Evolutionary conservation across 1,284 basidiomycete species (phyloP), one percentile per base, ranked within the genome.

Genomic region (Cyathus olla): DNA sequence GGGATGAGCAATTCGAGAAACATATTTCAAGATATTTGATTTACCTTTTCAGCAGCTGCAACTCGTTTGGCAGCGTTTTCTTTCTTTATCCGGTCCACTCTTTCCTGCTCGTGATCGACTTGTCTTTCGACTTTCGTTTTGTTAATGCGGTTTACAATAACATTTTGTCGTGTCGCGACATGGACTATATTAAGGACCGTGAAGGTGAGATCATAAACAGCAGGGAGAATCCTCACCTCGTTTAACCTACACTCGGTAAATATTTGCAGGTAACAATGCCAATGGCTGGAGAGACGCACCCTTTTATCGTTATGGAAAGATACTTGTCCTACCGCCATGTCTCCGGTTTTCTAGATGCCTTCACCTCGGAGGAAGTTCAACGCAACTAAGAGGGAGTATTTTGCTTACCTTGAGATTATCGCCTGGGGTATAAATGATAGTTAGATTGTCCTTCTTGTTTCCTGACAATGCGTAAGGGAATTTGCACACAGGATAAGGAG

Each of bases 321-420:
- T 0, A 99, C 98, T 70, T 97, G 92, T 0, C 98, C 97, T 2
- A 97, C 91, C 0, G 95, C 95, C 95, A 97, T 97, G 73, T 97
- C 95, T 1, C 96, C 96, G 9, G 94, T 93, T 95, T 98, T 98
- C 93, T 95, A 63, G 4, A 26, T 44, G 29, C 42, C 53, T 50
- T 59, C 50, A 64, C 42, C 49, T 26, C 47, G 47, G 35, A 39
- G 50, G n/a, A 28, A 56, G 21, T 56, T 21, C 47, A 4, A 26
- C 47, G 26, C 17, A 17, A 26, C 24, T 26, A 49, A 21, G 24
- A 15, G 15, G n/a, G 10, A 26, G 11, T 26, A 49, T 4, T n/a
- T 19, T 24, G 56, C 80, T 28, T 55, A 95, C 95, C 87, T 97
- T 96, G 60, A 97, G 83, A 75, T 97, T 97, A 61, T 90, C 87